These are phyloP conservation scores for Russula sp. DNA, from an alignment of 768 basidiomycete species.

Conservation along the genomic window DNA sequence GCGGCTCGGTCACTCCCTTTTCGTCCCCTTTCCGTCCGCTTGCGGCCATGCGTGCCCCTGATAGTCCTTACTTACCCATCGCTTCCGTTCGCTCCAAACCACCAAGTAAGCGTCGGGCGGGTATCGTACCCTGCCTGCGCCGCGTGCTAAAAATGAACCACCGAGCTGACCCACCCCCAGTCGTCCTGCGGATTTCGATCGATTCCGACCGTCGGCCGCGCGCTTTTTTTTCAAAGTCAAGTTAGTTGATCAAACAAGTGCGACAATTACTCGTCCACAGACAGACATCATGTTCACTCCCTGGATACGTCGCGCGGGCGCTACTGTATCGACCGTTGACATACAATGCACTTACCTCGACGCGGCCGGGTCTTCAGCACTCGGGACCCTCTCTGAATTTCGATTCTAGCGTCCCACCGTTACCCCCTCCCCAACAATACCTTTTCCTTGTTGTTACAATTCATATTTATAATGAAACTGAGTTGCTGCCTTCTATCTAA, in stretches of 20 bases:
- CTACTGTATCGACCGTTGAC: constrained; percentile 16
- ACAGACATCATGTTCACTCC: no score
- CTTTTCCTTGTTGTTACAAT: not conserved
- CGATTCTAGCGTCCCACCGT: not conserved
- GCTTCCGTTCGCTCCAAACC: not conserved
- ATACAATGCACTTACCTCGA: constrained; percentile 16
- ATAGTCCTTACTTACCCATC: not conserved
- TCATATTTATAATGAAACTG: not conserved
- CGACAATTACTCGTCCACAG: constrained; percentile 19
- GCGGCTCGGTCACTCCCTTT: constrained; percentile 1
- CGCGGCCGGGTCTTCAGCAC: not conserved
- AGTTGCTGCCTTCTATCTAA: constrained; percentile 1
- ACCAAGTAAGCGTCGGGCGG: not conserved
- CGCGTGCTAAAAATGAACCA: not conserved
- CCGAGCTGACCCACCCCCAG: not conserved
- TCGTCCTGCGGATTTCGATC: constrained; percentile 12
- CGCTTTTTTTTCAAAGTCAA: not conserved
- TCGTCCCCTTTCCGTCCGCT: not conserved
- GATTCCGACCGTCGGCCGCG: constrained; percentile 23
- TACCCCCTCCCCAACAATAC: not conserved
- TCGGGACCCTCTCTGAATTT: no score
- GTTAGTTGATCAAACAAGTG: constrained; percentile 20
- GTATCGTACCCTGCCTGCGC: not conserved
- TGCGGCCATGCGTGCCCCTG: not conserved
- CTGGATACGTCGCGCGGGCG: constrained; percentile 14